phyloP scores from a whole-genome alignment of 2,329 filamentous ascomycete genomes.

The Stagonosporopsis tanaceti region DNA sequence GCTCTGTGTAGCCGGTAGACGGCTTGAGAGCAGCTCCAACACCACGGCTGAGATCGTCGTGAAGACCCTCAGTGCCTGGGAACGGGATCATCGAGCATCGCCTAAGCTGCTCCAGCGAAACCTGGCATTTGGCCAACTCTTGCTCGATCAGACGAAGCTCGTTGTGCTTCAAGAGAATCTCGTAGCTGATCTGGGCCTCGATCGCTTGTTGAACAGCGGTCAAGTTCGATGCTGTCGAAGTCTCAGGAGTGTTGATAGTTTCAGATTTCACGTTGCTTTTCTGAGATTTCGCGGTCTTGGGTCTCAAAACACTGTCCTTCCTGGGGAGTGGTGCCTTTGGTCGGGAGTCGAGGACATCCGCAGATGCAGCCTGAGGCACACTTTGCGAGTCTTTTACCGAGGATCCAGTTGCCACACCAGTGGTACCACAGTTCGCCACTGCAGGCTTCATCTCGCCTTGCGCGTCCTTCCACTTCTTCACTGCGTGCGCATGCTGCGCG shows the following conservation, averaged over 20 bases:
- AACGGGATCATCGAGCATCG: conserved; percentile 93
- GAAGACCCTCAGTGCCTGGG: conserved; percentile 73
- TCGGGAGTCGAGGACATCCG: conserved; percentile 35
- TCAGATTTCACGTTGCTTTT: conserved; percentile 33
- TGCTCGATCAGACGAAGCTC: conserved; percentile 94
- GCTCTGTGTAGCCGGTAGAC: conserved; percentile 69
- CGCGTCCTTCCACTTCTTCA: conserved; percentile 52
- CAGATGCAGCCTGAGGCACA: conserved; percentile 28
- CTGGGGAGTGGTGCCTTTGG: conserved; percentile 39
- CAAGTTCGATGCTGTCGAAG: conserved; percentile 39
- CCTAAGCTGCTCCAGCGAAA: conserved; percentile 90
- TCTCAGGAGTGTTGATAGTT: conserved; percentile 31
- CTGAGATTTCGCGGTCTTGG: conserved; percentile 36
- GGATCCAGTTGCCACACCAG: conserved; percentile 25
- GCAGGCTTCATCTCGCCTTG: conserved; percentile 43
- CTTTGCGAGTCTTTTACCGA: conserved; percentile 25
- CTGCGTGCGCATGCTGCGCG: conserved; percentile 43
- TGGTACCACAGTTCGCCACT: conserved; percentile 22
- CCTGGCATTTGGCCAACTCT: conserved; percentile 93
- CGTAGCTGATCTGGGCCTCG: conserved; percentile 86
- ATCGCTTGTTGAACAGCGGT: conserved; percentile 74
- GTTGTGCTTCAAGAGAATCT: conserved; percentile 92
- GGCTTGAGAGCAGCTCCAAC: conserved; percentile 74
- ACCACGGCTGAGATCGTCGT: conserved; percentile 75
- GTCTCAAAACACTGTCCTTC: conserved; percentile 44